These are phyloP conservation scores for Heliosperma pusillum DNA, from an alignment of 148 eudicot genomes.

Conservation along the genomic window DNA sequence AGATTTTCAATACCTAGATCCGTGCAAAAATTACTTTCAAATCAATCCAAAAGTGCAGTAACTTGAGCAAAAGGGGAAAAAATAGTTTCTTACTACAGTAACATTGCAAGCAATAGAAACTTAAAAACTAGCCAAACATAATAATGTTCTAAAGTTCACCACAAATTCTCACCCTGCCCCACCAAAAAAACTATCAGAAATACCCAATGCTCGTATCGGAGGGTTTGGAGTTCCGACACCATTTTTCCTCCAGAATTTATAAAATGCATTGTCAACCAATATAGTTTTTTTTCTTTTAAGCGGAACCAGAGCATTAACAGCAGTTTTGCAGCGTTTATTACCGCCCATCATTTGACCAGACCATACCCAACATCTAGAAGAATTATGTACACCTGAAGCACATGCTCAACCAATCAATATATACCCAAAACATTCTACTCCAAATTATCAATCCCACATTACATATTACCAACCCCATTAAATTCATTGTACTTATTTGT, in stretches of 20 bases:
- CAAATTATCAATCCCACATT: not conserved
- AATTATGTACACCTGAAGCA: not conserved
- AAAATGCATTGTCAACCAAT: not conserved
- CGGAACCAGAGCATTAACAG: not conserved
- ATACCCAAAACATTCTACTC: not conserved
- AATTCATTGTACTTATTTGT: conserved; percentile 7
- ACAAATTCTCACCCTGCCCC: not conserved
- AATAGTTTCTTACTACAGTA: not conserved
- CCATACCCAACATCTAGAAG: not conserved
- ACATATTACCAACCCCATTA: not conserved
- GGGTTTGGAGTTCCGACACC: not conserved
- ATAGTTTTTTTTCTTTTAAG: not conserved
- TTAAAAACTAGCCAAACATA: not conserved
- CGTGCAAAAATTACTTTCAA: not conserved
- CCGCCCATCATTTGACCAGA: not conserved
- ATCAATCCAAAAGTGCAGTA: not conserved
- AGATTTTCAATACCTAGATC: not conserved
- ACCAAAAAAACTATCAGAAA: not conserved
- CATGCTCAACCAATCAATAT: not conserved
- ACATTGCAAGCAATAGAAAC: not conserved
- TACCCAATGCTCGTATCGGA: not conserved
- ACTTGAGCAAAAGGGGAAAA: conserved; percentile 2
- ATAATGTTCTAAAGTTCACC: not conserved
- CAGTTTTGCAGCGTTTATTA: not conserved
- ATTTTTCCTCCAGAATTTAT: not conserved